Conservation (phyloP, 345 rosid species). For the Nephelium lappaceum region DNA sequence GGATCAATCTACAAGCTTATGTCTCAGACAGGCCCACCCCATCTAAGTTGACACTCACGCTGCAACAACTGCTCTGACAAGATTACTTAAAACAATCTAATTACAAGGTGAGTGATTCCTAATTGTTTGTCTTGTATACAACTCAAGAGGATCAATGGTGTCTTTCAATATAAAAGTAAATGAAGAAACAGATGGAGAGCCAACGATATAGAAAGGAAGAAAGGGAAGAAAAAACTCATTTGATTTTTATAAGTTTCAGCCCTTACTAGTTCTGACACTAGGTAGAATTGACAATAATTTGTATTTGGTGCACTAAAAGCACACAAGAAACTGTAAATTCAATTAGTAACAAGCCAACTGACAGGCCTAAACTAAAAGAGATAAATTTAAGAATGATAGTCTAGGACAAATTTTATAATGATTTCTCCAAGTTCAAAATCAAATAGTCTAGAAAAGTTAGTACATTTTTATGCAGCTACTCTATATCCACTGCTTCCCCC, state of each 20-base stretch:
- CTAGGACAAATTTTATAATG: no score
- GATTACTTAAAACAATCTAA: conserved; percentile 12
- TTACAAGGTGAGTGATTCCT: not conserved
- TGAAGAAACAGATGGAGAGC: not conserved
- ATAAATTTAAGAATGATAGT: not conserved
- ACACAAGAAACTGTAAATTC: not conserved
- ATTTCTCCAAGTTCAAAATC: not conserved
- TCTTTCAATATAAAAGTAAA: conserved; percentile 4
- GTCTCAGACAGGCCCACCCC: not conserved
- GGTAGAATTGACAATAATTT: not conserved
- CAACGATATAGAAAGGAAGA: not conserved
- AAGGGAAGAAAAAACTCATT: not conserved
- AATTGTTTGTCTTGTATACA: not conserved
- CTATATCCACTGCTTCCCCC: not conserved
- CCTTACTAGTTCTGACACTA: not conserved
- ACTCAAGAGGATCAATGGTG: not conserved
- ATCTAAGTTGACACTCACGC: not conserved
- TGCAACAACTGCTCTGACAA: not conserved
- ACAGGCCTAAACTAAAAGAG: not conserved
- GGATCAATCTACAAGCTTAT: conserved; percentile 5
- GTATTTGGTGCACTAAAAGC: not conserved
- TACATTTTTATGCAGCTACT: conserved; percentile 3
- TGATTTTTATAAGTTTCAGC: not conserved
- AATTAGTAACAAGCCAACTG: not conserved
- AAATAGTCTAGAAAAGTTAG: not conserved